Base-by-base conservation (phyloP, 1,284 basidiomycete genomes). In the Malassezia dermatis region DNA sequence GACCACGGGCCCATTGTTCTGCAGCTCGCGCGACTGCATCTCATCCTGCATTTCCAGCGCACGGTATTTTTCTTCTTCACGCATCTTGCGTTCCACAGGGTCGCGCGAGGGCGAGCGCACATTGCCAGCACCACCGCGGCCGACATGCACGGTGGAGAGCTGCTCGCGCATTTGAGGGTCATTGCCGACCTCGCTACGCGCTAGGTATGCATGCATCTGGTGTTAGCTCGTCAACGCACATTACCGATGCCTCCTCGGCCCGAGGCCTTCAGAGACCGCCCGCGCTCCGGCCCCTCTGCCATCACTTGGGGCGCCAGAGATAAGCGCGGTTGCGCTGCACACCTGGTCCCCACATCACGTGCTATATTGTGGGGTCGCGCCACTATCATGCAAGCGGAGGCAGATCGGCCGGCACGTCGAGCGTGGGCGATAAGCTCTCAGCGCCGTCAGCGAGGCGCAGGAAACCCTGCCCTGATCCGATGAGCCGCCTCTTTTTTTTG, bases 71-170 rank as follows among this genome's bases (percentile, higher is more conserved):
- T 56, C 42, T 42, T 57, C 27, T 32, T 64, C 67, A 19, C 47
- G 51, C 21, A 58, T 51, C 66, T 76, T 3, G 2, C 77, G 73
- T 32, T 75, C 73, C n/a, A 60, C 54, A 32, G 78, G 75, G 43
- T 82, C 81, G 40, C 81, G 80, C 15, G 85, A 84, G 0, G 83
- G 82, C 3, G 84, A 83, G 46, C 83, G 82, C 34, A 87, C 81
- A 76, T 88, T 88, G 39, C 86, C 86, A 17, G 80, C 80, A 24
- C 86, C 86, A 32, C 86, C 86, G 30, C 86, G 81, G 17, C 86
- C 86, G 40, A 82, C 80, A 35, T 83, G 83, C 60, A 77, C 78
- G n/a, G 45, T 27, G 30, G 51, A 28, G 12, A 40, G 34, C 30
- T 40, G 17, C 19, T 52, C 51, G n/a, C 51, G 44, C 12, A 19